A percentile compares a stretch with the other conserved stretches of the same genome.
Evolutionary conservation across 306 rosid species (phyloP).

Genomic region (Quercus agrifolia): DNA sequence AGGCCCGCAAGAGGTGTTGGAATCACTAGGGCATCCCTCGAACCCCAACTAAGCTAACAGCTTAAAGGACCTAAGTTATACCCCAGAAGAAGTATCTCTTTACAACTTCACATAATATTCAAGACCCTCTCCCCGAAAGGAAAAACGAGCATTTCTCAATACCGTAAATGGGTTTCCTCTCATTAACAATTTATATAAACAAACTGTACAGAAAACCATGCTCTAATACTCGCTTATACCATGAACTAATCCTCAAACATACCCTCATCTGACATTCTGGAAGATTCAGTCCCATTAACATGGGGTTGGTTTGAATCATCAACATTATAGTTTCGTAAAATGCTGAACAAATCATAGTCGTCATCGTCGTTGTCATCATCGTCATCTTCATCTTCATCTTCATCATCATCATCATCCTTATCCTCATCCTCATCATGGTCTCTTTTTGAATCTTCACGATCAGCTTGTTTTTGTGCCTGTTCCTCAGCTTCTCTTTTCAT

Average conservation of each 20-base stretch:
- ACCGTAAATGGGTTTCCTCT: conserved; percentile 19
- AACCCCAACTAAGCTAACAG: too few relatives aligned
- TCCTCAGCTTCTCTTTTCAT: conserved; percentile 52
- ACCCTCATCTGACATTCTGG: conserved; percentile 60
- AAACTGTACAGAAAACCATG: conserved; percentile 20
- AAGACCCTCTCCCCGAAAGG: too few relatives aligned
- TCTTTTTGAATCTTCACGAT: conserved; percentile 19
- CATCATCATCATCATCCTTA: conserved; percentile 26
- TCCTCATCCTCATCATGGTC: conserved; percentile 25
- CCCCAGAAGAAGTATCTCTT: too few relatives aligned
- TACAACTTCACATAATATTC: not conserved
- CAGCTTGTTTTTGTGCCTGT: conserved; percentile 15
- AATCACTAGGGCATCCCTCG: too few relatives aligned
- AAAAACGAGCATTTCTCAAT: too few relatives aligned
- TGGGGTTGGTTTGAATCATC: conserved; percentile 52
- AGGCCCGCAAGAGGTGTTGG: too few relatives aligned
- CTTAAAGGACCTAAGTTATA: too few relatives aligned
- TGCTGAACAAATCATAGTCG: conserved; percentile 61
- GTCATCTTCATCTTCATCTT: conserved; percentile 13
- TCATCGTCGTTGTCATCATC: conserved; percentile 23
- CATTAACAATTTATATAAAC: not conserved
- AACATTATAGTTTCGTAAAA: conserved; percentile 29
- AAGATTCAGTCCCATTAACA: conserved; percentile 89
- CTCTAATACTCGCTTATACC: not conserved
- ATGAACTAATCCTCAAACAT: conserved; percentile 54